A percentile compares a stretch with the other conserved stretches of the same genome.
phyloP scores from a whole-genome alignment of 2,329 filamentous ascomycete genomes.

The Metarhizium anisopliae region DNA sequence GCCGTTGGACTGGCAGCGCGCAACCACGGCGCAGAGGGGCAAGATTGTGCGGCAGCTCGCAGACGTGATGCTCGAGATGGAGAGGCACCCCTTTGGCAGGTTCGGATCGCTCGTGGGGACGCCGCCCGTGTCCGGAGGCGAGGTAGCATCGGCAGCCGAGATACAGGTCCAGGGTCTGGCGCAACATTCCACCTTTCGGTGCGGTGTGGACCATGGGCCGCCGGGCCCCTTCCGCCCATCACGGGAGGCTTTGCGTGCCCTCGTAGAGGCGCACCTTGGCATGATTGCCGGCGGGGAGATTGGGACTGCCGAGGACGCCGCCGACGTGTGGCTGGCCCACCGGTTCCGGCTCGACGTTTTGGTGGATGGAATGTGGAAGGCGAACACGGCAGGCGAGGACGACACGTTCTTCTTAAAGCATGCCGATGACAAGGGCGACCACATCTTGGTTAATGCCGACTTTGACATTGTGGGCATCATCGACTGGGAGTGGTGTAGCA shows the following conservation, averaged over 20 bases:
- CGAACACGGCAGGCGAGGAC: background rate
- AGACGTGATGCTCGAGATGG: constrained; percentile 22
- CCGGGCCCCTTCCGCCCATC: constrained; percentile 17
- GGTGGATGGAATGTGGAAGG: too few relatives aligned
- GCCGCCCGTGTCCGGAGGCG: background rate
- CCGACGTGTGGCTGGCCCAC: constrained; percentile 13
- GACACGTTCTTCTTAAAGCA: constrained; percentile 32
- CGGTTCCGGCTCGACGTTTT: constrained; percentile 1
- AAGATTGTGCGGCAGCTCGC: constrained; percentile 22
- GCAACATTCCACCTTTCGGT: constrained; percentile 9
- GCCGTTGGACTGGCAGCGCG: constrained; percentile 23
- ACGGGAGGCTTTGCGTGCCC: constrained; percentile 8
- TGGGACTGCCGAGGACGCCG: constrained; percentile 4
- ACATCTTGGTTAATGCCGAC: constrained; percentile 32
- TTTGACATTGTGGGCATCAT: constrained; percentile 30
- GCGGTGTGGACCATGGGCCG: constrained; percentile 1
- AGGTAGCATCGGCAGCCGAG: background rate
- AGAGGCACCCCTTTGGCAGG: constrained; percentile 20
- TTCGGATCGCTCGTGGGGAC: constrained; percentile 15
- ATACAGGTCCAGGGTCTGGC: too few relatives aligned
- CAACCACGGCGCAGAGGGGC: constrained; percentile 17
- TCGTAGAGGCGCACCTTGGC: constrained; percentile 13
- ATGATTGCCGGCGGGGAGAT: constrained; percentile 19
- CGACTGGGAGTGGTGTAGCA: constrained; percentile 13
- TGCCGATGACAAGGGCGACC: constrained; percentile 35